Conservation (phyloP, 139 green algal species). For the Closterium sp. region DNA sequence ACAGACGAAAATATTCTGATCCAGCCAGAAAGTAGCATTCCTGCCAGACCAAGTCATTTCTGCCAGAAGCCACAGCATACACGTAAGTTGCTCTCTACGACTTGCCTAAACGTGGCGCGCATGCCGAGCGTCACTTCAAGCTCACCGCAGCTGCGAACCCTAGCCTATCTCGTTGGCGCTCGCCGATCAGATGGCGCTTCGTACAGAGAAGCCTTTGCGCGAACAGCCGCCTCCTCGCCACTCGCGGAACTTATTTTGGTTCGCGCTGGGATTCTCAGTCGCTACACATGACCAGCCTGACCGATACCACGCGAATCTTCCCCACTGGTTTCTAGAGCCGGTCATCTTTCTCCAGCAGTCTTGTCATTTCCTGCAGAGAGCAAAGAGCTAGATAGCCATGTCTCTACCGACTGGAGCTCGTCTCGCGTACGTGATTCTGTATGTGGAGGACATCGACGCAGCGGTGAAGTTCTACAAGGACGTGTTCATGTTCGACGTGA, state of each 20-base stretch:
- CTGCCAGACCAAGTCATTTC: neutral
- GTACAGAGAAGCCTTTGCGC: neutral
- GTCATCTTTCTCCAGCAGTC: neutral
- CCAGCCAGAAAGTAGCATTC: too few relatives aligned
- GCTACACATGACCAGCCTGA: too few relatives aligned
- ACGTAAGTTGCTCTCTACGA: too few relatives aligned
- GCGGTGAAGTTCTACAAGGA: constrained; percentile 36
- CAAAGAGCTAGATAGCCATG: neutral
- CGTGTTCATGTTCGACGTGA: constrained; percentile 22
- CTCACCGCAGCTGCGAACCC: too few relatives aligned
- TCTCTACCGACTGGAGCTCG: neutral
- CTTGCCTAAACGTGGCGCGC: neutral
- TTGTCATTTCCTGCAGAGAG: neutral
- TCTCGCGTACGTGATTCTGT: constrained; percentile 25
- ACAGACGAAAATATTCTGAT: too few relatives aligned
- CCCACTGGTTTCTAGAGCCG: neutral
- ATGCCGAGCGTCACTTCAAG: neutral
- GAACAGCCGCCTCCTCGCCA: neutral
- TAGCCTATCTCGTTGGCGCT: too few relatives aligned
- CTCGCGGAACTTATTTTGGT: neutral
- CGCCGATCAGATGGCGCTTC: neutral
- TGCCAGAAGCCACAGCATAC: too few relatives aligned
- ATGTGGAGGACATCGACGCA: constrained; percentile 25
- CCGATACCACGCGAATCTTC: neutral
- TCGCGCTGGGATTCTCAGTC: neutral